phyloP scores from a whole-genome alignment of 2,329 filamentous ascomycete genomes.

The Claviceps lovelessii region DNA sequence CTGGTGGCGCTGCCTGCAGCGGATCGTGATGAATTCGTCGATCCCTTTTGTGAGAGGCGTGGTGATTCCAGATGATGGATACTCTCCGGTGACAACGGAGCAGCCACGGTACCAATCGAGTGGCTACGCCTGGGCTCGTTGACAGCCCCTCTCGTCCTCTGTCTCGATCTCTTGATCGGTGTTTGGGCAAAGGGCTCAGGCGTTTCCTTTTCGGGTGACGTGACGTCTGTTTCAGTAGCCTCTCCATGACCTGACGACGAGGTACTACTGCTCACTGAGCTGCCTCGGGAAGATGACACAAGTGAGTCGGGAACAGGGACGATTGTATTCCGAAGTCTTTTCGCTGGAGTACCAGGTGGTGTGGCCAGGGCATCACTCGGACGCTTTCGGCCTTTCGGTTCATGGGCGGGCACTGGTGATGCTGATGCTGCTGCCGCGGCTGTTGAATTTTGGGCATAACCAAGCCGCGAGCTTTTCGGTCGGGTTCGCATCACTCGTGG shows the following conservation, averaged over 20 bases:
- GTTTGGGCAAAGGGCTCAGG: constrained; percentile 23
- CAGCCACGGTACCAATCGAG: constrained; percentile 6
- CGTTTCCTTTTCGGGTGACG: constrained; percentile 35
- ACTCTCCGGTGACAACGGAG: constrained; percentile 20
- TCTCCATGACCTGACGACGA: constrained; percentile 15
- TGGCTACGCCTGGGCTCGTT: constrained; percentile 4
- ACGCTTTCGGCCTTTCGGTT: constrained; percentile 22
- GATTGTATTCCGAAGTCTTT: constrained; percentile 27
- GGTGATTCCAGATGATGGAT: constrained; percentile 14
- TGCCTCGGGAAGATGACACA: constrained; percentile 22
- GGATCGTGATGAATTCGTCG: background rate
- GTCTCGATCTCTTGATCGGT: constrained; percentile 8
- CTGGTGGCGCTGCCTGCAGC: constrained; percentile 9
- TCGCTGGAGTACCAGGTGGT: constrained; percentile 41
- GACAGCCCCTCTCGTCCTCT: constrained; percentile 6
- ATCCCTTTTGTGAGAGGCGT: constrained; percentile 6
- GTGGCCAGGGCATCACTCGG: constrained; percentile 32
- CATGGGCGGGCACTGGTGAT: constrained; percentile 16
- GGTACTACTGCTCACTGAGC: constrained; percentile 19
- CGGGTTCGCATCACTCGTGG: constrained; percentile 31
- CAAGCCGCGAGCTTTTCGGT: constrained; percentile 19
- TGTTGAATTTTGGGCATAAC: constrained; percentile 20
- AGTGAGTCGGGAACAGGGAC: constrained; percentile 12
- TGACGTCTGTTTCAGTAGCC: constrained; percentile 28
- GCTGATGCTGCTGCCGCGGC: constrained; percentile 6